Evolutionary conservation across 179 eudicot species (phyloP).

Genomic region (Actinidia arguta): DNA sequence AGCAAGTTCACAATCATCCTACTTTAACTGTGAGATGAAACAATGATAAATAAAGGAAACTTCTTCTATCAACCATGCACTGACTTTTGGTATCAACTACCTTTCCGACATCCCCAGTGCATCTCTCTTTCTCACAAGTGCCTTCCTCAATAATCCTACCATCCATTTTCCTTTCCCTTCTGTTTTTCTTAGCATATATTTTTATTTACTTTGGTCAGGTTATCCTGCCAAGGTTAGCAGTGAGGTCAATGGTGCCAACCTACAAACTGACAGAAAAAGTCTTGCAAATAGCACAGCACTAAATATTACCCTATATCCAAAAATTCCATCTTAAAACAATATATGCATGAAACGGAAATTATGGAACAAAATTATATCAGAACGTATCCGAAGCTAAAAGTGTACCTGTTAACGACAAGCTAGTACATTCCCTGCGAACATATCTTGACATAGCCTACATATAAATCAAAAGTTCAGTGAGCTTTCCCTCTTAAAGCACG

Average conservation of each 20-base stretch:
- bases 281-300: neutral
- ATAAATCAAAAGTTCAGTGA: slow-evolving; percentile 12
- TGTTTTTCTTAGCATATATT: too few species aligned
- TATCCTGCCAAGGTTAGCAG: neutral
- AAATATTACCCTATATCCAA: neutral
- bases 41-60: too few species aligned
- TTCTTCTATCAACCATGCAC: too few species aligned
- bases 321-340: neutral
- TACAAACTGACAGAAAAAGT: neutral
- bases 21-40: too few species aligned
- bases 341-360: neutral
- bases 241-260: neutral
- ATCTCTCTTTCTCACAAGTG: too few species aligned
- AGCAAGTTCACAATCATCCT: too few species aligned
- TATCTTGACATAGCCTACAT: slow-evolving; percentile 79
- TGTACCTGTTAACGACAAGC: slow-evolving; percentile 81
- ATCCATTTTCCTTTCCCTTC: too few species aligned
- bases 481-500: neutral
- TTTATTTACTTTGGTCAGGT: too few species aligned
- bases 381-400: neutral
- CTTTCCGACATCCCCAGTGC: too few species aligned
- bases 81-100: too few species aligned
- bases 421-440: slow-evolving; percentile 78
- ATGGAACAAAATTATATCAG: neutral
- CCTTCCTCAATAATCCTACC: too few species aligned